Evolutionary conservation across 306 rosid genomes (phyloP).

Genomic region (Glycine latifolia): DNA sequence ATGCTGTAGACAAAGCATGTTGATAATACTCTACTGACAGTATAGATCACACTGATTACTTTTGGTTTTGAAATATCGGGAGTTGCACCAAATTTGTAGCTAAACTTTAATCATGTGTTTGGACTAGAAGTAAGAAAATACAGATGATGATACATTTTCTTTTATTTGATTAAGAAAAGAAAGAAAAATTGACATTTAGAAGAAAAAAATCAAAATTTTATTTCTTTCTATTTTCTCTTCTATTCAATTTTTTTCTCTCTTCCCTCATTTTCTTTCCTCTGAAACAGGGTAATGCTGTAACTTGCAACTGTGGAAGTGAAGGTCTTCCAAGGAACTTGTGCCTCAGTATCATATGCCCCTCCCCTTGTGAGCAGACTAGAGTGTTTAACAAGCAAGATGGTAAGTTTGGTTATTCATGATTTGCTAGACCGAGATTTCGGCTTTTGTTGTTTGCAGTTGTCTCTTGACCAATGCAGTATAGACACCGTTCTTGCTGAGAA

Average conservation of each 20-base stretch:
- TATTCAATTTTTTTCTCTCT: background rate
- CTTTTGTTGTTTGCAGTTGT: conserved; percentile 60
- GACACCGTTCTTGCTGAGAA: conserved; percentile 62
- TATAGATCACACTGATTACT: too few species aligned
- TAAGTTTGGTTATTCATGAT: conserved; percentile 13
- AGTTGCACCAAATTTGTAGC: conserved; percentile 1
- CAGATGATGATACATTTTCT: background rate
- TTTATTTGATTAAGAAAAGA: background rate
- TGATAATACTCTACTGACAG: too few species aligned
- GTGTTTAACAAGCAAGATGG: background rate
- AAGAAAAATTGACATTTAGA: background rate
- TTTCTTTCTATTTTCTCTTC: background rate
- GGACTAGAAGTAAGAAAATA: background rate
- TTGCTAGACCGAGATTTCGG: conserved; percentile 37
- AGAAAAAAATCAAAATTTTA: background rate
- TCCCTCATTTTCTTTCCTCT: background rate
- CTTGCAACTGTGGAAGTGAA: conserved; percentile 10
- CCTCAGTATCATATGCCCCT: background rate
- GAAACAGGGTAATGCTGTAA: background rate
- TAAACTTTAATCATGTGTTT: background rate
- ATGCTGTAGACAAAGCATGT: too few species aligned
- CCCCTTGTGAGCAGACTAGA: background rate
- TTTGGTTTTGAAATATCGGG: too few species aligned
- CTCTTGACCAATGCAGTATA: conserved; percentile 68
- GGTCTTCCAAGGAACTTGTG: conserved; percentile 6